phyloP scores from a whole-genome alignment of 805 yeast species.

The Candida pseudofarinosa region DNA sequence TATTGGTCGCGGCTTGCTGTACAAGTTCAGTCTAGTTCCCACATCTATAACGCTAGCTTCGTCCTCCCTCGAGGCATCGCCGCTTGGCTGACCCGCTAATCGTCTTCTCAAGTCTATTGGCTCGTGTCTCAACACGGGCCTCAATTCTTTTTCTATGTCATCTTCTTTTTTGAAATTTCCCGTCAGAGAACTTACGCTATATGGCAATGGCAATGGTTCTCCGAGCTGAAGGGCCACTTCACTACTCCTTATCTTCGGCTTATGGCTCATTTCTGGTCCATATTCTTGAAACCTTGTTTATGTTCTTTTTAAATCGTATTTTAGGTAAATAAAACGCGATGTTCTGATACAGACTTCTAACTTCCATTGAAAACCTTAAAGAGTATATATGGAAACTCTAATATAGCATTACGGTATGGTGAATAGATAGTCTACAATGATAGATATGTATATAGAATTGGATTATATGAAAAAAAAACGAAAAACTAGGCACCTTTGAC shows the following conservation, averaged over 20 bases:
- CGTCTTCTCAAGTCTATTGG: not conserved
- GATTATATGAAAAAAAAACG: not conserved
- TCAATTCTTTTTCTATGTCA: slow-evolving; percentile 9
- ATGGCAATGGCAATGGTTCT: slow-evolving; percentile 35
- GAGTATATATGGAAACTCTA: no score
- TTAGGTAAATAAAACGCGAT: not conserved
- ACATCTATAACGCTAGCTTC: not conserved
- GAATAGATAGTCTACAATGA: not conserved
- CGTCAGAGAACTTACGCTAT: slow-evolving; percentile 13
- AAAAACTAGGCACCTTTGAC: not conserved
- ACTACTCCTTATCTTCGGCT: slow-evolving; percentile 3
- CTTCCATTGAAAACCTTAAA: not conserved
- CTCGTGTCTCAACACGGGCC: slow-evolving; percentile 3
- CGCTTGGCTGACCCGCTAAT: not conserved
- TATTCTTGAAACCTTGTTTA: not conserved
- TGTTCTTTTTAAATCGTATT: not conserved
- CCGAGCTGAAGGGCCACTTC: slow-evolving; percentile 19
- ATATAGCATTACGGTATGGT: no score
- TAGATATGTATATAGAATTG: not conserved
- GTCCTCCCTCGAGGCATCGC: not conserved
- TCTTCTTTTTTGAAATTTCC: slow-evolving; percentile 8
- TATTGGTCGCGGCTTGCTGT: slow-evolving; percentile 3
- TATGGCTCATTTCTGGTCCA: slow-evolving; percentile 5
- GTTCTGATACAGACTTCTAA: not conserved
- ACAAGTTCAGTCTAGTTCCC: not conserved